phyloP scores from a whole-genome alignment of 345 rosid species.

The Eucalyptus curtisii region DNA sequence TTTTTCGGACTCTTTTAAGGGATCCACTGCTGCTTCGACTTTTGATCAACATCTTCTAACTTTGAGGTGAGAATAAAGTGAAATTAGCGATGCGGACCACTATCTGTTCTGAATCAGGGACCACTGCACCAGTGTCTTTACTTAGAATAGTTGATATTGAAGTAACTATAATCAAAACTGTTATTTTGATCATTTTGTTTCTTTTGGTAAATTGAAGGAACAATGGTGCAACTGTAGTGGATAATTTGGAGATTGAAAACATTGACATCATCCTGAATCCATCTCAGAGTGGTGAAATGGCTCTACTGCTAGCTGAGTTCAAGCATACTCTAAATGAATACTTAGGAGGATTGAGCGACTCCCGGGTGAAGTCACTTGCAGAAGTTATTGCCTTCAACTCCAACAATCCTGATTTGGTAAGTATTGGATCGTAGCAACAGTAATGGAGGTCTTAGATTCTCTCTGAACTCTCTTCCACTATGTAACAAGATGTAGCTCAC shows the following conservation, averaged over 20 bases:
- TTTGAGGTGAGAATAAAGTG: not conserved
- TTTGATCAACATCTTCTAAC: not conserved
- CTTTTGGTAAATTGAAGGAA: not conserved
- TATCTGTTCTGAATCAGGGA: not conserved
- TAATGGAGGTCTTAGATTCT: not conserved
- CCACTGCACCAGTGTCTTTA: not conserved
- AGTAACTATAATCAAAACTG: not conserved
- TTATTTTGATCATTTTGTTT: not conserved
- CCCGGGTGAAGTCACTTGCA: conserved; percentile 21
- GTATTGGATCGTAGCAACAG: not conserved
- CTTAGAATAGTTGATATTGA: not conserved
- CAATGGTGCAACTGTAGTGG: conserved; percentile 11
- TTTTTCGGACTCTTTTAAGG: not conserved
- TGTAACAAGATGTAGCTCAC: not conserved
- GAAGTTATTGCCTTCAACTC: conserved; percentile 17
- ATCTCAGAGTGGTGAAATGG: not conserved
- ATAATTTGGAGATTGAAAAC: conserved; percentile 4
- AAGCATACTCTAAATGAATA: conserved; percentile 16
- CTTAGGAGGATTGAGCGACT: conserved; percentile 8
- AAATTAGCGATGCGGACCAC: not conserved
- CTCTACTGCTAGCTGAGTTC: conserved; percentile 11
- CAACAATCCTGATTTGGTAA: conserved; percentile 16
- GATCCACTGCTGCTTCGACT: not conserved
- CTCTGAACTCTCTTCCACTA: not conserved
- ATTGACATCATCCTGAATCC: not conserved